A percentile compares a stretch with the other conserved stretches of the same genome.
Evolutionary conservation across 805 yeast species (phyloP).

Genomic region (Starmerella vaccinii): DNA sequence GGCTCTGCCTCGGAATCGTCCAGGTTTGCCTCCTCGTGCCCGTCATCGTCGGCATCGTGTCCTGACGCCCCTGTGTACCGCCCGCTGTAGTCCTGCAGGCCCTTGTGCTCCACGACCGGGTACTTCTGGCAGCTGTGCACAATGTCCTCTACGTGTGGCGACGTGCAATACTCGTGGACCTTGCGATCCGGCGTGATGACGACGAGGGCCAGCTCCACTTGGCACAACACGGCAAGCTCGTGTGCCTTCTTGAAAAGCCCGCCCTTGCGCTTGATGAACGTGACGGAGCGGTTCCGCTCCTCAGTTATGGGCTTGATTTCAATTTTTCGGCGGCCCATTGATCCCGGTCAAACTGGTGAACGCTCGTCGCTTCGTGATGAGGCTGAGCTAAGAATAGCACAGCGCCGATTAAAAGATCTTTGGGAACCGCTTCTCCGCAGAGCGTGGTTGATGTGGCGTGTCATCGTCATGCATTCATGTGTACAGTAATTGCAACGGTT

Average conservation of each 20-base stretch:
- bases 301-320: constrained; percentile 84
- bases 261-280: constrained; percentile 88
- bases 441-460: constrained; percentile 1
- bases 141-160: constrained; percentile 51
- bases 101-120: constrained; percentile 10
- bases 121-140: constrained; percentile 26
- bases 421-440: constrained; percentile 4
- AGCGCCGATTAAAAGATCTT: not conserved
- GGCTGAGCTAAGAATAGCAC: constrained; percentile 8
- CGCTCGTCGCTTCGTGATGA: not conserved
- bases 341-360: not conserved
- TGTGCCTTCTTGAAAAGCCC: constrained; percentile 79
- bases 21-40: constrained; percentile 2
- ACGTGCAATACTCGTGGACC: constrained; percentile 65
- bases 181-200: constrained; percentile 70
- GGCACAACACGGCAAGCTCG: constrained; percentile 80
- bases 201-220: constrained; percentile 84
- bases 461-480: not conserved
- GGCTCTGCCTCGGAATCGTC: not conserved
- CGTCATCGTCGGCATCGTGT: constrained; percentile 8
- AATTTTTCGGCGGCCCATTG: constrained; percentile 94
- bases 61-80: not conserved
- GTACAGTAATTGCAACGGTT: not conserved
- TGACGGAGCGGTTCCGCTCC: constrained; percentile 62
- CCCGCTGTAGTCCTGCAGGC: constrained; percentile 7